Evolutionary conservation across 2,329 filamentous ascomycete genomes (phyloP).

Genomic region (Botrytis squamosa): DNA sequence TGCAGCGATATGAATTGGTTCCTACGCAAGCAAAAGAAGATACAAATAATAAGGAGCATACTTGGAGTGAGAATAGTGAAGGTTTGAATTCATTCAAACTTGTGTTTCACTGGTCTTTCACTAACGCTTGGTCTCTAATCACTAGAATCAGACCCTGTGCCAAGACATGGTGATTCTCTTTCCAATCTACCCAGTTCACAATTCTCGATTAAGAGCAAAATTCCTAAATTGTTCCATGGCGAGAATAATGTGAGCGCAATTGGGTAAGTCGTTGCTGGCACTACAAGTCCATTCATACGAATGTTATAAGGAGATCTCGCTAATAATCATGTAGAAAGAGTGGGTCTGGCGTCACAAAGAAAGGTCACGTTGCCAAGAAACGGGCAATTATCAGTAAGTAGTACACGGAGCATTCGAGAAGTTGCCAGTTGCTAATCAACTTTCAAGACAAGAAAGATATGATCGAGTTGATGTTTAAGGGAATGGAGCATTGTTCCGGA

Average conservation of each 20-base stretch:
- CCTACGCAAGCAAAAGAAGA: not conserved
- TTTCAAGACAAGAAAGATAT: not conserved
- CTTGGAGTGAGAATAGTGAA: not conserved
- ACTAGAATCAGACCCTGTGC: not conserved
- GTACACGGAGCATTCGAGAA: not conserved
- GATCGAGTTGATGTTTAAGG: not conserved
- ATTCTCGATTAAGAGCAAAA: not conserved
- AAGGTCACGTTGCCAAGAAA: slow-evolving; percentile 1
- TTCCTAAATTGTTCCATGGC: not conserved
- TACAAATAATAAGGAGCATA: not conserved
- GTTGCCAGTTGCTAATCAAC: not conserved
- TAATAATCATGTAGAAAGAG: slow-evolving; percentile 2
- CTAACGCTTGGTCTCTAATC: not conserved
- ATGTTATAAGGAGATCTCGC: slow-evolving; percentile 1
- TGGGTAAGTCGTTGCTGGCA: not conserved
- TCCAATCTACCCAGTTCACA: too few species aligned
- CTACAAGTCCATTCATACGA: not conserved
- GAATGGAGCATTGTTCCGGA: not conserved
- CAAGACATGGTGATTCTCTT: not conserved
- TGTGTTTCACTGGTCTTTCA: not conserved
- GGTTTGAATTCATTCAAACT: not conserved
- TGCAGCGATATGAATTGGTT: not conserved
- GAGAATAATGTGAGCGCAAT: not conserved
- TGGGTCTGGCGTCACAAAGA: not conserved
- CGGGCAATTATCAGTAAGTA: not conserved